These are phyloP conservation scores for Aspergillus texensis DNA, from an alignment of 2,329 filamentous ascomycete genomes.

Conservation along the genomic window DNA sequence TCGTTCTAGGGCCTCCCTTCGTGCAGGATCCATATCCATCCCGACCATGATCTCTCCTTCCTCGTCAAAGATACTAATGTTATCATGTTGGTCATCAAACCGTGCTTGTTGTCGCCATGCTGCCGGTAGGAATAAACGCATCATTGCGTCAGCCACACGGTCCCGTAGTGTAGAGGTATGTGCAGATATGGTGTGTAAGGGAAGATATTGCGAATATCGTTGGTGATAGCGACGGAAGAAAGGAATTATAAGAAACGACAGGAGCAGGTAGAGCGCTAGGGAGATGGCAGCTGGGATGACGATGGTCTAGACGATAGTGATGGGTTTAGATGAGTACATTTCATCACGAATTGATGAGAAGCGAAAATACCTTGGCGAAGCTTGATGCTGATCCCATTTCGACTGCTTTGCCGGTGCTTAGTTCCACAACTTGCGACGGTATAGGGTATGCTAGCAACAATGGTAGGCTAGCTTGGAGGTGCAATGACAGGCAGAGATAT, in stretches of 20 bases:
- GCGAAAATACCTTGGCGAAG: slow-evolving; percentile 33
- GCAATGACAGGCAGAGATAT: neutral
- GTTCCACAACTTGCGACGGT: neutral
- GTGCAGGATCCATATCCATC: slow-evolving; percentile 56
- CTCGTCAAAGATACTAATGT: slow-evolving; percentile 66
- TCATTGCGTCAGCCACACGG: slow-evolving; percentile 43
- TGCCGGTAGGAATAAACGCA: slow-evolving; percentile 48
- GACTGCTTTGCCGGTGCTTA: neutral
- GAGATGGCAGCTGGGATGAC: slow-evolving; percentile 72
- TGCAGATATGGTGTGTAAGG: slow-evolving; percentile 58
- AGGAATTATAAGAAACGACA: slow-evolving; percentile 68
- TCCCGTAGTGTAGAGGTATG: slow-evolving; percentile 60
- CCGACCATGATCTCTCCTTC: slow-evolving; percentile 59
- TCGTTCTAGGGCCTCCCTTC: slow-evolving; percentile 47
- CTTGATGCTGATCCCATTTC: slow-evolving; percentile 34
- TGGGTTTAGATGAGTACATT: neutral
- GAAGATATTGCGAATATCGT: slow-evolving; percentile 74
- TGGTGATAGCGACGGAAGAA: slow-evolving; percentile 70
- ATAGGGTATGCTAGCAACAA: neutral
- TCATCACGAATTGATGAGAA: neutral
- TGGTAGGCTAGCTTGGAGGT: neutral
- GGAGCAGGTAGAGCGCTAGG: slow-evolving; percentile 66
- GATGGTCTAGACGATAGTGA: slow-evolving; percentile 57
- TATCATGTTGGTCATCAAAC: slow-evolving; percentile 51
- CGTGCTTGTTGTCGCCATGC: slow-evolving; percentile 50